Base-by-base conservation (phyloP, 352 stramenopile genomes). In the Phytophthora multivora region DNA sequence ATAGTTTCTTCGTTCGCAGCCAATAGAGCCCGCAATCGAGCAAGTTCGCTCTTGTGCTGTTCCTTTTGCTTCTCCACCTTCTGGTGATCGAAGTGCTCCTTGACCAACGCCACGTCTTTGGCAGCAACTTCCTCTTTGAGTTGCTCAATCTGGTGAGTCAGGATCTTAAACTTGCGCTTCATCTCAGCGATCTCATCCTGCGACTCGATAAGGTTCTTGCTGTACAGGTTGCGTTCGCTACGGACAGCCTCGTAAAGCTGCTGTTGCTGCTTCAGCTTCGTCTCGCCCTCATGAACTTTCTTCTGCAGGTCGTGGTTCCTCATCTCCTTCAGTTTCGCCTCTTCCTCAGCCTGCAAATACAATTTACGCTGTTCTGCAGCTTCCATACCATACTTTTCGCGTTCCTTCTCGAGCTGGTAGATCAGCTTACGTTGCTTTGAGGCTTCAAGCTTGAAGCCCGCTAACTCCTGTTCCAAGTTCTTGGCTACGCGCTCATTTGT, bases 81-180 rank as follows among this genome's bases (percentile, higher is more conserved):
- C 60, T 98, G 90, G 64, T 97, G 89, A 59, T 98, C 92, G 64
- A 97, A 98, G 62, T 98, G 91, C 66, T 98, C 93, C 66, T 98
- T 98, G 9, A 98, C 90, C 7, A 99, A 75, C 21, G 91, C 93
- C 21, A 97, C 80, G 64, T 99, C 96, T 78, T 98, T 98, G 8
- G 89, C 92, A 7, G 79, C 84, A 35, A 98, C 94, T 58, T 98
- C 95, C 59, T 98, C 96, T 73, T 98, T 98, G 28, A 98, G 85
- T 68, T 98, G 93, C 72, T 98, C 93, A 49, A 99, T 94, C 60
- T 98, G 90, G 73, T 98, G 91, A 43, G 87, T 98, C 67, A 98
- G 91, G 72, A 98, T 98, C 71, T 98, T 98, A 75, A 98, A 98
- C 69, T 98, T 98, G 67, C 93, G 86, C 66, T 98, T 98, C 85